These are phyloP conservation scores for Borovskyia barvae DNA, from an alignment of 208 protist species.

Conservation along the genomic window DNA sequence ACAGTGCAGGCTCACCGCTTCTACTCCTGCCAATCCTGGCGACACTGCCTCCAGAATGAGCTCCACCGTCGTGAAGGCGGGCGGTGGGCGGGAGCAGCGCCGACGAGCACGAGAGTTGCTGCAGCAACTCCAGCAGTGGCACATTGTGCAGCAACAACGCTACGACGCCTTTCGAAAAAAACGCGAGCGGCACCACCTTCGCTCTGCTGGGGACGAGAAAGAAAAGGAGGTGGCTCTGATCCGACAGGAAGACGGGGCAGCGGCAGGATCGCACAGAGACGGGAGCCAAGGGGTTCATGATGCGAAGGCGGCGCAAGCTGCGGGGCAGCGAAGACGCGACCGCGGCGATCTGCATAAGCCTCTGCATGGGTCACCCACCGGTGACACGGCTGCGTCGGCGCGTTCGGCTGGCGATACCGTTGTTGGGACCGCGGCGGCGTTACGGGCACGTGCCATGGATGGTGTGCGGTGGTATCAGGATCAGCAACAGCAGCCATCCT, in stretches of 20 bases:
- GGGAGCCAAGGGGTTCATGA: background rate
- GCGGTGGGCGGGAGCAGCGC: constrained; percentile 4
- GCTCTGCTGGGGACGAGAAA: background rate
- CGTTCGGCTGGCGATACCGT: background rate
- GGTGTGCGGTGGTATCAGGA: constrained; percentile 21
- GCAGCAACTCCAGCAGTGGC: constrained; percentile 17
- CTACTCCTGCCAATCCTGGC: too few species aligned
- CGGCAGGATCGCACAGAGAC: background rate
- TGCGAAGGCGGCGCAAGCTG: background rate
- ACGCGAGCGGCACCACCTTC: constrained; percentile 18
- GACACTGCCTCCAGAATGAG: too few species aligned
- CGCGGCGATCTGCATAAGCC: background rate
- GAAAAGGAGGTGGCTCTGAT: background rate
- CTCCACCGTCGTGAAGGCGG: background rate
- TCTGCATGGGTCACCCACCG: background rate
- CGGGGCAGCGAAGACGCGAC: background rate
- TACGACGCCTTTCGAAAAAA: constrained; percentile 30
- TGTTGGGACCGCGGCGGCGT: background rate
- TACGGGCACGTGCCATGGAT: background rate
- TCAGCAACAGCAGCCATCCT: constrained; percentile 14
- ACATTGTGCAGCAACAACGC: constrained; percentile 17
- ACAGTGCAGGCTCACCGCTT: too few species aligned
- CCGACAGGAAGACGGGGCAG: background rate
- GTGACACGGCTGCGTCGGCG: background rate
- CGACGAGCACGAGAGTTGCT: constrained; percentile 20